Evolutionary conservation across 2,329 filamentous ascomycete genomes (phyloP), one percentile per base, ranked within the genome.

Genomic region (Fusarium haematococcum): DNA sequence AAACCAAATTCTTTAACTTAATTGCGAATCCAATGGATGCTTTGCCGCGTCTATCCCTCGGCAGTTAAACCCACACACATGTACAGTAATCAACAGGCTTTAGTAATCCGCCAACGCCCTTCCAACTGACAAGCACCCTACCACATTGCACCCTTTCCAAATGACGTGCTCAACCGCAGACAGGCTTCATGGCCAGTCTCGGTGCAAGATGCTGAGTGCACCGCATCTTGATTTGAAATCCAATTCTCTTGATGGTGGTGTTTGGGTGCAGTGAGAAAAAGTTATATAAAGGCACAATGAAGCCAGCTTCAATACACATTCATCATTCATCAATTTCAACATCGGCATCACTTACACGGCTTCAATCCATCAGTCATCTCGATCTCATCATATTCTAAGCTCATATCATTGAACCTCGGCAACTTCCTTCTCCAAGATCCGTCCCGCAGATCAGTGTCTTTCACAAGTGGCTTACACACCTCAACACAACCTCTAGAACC

Each of bases 211-310:
- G 66, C 58, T 69, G 67, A 66, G 72, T 56, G 43, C 25, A 59
- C 43, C 58, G 48, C 63, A 39, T 56, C 63, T 61, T 80, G 78
- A 78, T 80, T 80, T 80, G 71, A 80, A 80, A 80, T 79, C 77
- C 69, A 70, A n/a, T 10, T 60, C 37, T 65, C 52, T 37, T 27
- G 56, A 60, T 65, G 63, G 39, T 37, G 56, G 18, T 30, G 63
- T 66, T 56, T 60, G 30, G 23, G 11, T 58, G 54, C 20, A 25
- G 63, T 68, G 23, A 20, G 58, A 66, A 62, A 27, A 27, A 60
- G 13, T n/a, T 70, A 73, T 78, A 78, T 72, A 78, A 74, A 68
- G 50, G 58, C 9, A n/a, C 27, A 8, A 16, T 56, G 65, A 67
- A 65, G 35, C 56, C 73, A 59, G 45, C 57, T 66, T 57, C 32